phyloP scores from a whole-genome alignment of 140 eudicot genomes.

The Eryngium alpinum region DNA sequence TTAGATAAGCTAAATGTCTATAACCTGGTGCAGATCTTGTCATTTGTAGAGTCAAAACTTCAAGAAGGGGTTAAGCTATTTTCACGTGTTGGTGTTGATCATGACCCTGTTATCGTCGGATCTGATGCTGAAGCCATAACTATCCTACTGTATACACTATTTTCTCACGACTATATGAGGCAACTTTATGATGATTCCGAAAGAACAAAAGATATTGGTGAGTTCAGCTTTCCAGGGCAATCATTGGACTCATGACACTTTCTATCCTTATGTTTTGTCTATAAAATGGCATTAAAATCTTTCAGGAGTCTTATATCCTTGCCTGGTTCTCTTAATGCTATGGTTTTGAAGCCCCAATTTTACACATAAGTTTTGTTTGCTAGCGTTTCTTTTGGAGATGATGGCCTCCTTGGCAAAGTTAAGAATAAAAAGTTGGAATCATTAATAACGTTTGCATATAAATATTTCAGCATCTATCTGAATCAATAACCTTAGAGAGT shows the following conservation, averaged over 20 bases:
- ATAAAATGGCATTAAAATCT: slow-evolving; percentile 55
- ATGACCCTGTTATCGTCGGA: slow-evolving; percentile 73
- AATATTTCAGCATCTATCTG: slow-evolving; percentile 77
- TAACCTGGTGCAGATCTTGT: slow-evolving; percentile 68
- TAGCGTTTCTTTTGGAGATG: no score
- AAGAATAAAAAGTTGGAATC: no score
- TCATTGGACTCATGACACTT: slow-evolving; percentile 36
- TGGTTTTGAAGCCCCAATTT: slow-evolving; percentile 54
- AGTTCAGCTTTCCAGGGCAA: slow-evolving; percentile 36
- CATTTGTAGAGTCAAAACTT: slow-evolving; percentile 62
- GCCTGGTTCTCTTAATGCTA: no score
- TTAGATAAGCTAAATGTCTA: slow-evolving; percentile 54
- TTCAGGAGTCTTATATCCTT: slow-evolving; percentile 47
- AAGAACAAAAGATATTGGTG: no score
- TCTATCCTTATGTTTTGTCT: slow-evolving; percentile 46
- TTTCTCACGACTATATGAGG: slow-evolving; percentile 48
- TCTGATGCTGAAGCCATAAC: slow-evolving; percentile 97
- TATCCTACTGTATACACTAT: slow-evolving; percentile 65
- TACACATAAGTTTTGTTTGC: slow-evolving; percentile 54
- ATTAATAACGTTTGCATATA: slow-evolving; percentile 80
- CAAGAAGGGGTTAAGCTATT: slow-evolving; percentile 71
- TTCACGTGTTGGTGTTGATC: slow-evolving; percentile 54
- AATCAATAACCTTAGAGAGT: no score
- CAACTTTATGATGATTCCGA: slow-evolving; percentile 65
- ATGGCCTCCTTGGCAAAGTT: no score